phyloP scores from a whole-genome alignment of 139 green algal species.

The Chlamydomonas sp. region DNA sequence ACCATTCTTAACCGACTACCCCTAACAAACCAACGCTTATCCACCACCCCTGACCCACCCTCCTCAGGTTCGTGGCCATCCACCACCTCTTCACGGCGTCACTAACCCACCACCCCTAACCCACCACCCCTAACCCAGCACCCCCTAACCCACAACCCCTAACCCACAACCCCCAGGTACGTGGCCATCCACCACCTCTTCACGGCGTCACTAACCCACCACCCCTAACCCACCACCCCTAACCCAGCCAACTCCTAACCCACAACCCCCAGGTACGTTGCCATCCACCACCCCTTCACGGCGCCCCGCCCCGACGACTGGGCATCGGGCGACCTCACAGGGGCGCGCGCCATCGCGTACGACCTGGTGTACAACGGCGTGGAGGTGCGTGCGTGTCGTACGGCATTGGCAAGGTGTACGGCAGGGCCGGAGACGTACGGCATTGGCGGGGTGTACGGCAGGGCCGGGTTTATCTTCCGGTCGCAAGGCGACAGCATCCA shows the following conservation, averaged over 20 bases:
- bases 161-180: slow-evolving; percentile 41
- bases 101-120: not conserved
- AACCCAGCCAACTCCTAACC: not conserved
- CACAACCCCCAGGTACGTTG: slow-evolving; percentile 39
- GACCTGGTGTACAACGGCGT: slow-evolving; percentile 99
- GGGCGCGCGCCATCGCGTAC: slow-evolving; percentile 85
- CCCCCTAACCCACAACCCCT: too few relatives aligned
- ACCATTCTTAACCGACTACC: too few relatives aligned
- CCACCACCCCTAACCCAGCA: not conserved
- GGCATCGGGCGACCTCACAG: slow-evolving; percentile 21
- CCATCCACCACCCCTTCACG: slow-evolving; percentile 98
- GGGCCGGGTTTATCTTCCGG: too few relatives aligned
- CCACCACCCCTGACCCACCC: too few relatives aligned
- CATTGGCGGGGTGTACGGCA: not conserved
- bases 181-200: slow-evolving; percentile 97
- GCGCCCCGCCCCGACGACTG: slow-evolving; percentile 84
- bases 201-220: slow-evolving; percentile 79
- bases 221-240: not conserved
- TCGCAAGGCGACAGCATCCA: too few relatives aligned
- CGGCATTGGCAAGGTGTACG: too few relatives aligned
- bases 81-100: slow-evolving; percentile 93
- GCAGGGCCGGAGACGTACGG: not conserved
- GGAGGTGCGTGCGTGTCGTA: slow-evolving; percentile 60
- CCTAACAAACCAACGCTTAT: too few relatives aligned
- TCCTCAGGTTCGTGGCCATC: too few relatives aligned